Percentiles rank a stretch among this genome's conserved stretches.
Evolutionary conservation across 257 asterid genomes (phyloP).

Genomic region (Eucommia ulmoides): DNA sequence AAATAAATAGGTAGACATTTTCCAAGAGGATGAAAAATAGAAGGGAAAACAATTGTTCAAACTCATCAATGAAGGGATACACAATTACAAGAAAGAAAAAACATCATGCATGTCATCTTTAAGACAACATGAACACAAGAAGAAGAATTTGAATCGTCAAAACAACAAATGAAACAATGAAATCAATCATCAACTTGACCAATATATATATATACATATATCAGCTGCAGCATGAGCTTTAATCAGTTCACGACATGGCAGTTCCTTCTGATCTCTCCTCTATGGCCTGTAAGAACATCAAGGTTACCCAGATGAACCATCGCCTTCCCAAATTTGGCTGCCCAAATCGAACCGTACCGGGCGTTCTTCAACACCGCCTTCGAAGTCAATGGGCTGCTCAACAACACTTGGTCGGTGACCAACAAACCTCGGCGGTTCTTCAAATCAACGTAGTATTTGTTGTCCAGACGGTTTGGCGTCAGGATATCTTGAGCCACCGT

Average conservation of each 20-base stretch:
- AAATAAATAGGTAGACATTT: no score
- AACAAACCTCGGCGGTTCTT: conserved; percentile 14
- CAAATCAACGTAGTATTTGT: conserved; percentile 18
- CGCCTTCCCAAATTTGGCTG: conserved; percentile 20
- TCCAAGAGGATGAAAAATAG: no score
- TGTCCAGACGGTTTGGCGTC: conserved; percentile 30
- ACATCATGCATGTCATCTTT: no score
- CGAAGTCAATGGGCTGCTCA: conserved; percentile 14
- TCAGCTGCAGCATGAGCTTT: no score
- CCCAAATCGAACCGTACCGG: conserved; percentile 10
- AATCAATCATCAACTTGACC: no score
- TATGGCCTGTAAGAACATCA: conserved; percentile 19
- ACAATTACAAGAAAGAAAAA: no score
- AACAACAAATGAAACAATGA: no score
- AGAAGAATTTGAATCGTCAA: no score
- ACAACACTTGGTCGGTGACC: conserved; percentile 23
- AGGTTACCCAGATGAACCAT: conserved; percentile 28
- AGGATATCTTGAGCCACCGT: conserved; percentile 15
- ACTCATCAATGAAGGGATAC: no score
- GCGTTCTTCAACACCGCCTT: conserved; percentile 17
- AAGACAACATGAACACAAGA: no score
- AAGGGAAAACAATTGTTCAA: no score
- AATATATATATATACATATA: no score
- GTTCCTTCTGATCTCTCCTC: conserved; percentile 29
- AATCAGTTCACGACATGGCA: conserved; percentile 27